These are phyloP conservation scores for Chrysanthemum seticuspe DNA, from an alignment of 129 eudicot genomes.

Conservation along the genomic window DNA sequence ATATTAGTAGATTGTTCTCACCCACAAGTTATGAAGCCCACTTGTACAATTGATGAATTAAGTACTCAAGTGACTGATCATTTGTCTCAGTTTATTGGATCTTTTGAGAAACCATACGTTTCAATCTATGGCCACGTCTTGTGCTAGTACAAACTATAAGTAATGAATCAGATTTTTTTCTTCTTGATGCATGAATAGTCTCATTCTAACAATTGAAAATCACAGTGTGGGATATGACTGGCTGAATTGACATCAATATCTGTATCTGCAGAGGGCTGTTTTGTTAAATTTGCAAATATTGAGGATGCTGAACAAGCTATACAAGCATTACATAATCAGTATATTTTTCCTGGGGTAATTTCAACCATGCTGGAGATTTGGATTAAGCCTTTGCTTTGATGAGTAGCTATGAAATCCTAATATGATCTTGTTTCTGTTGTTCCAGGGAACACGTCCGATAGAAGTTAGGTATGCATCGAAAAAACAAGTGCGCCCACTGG, in stretches of 20 bases:
- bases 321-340: constrained; percentile 49
- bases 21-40: constrained; percentile 7
- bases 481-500: constrained; percentile 67
- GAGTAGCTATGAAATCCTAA: constrained; percentile 6
- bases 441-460: constrained; percentile 59
- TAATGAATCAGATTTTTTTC: background rate
- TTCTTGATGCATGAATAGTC: constrained; percentile 18
- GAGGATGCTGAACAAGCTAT: constrained; percentile 89
- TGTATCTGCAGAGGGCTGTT: constrained; percentile 64
- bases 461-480: constrained; percentile 77
- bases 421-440: constrained; percentile 15
- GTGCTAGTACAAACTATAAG: background rate
- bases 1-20: background rate
- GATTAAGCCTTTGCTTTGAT: background rate
- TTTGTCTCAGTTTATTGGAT: constrained; percentile 9
- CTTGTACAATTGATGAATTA: background rate
- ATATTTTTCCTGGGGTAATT: constrained; percentile 78
- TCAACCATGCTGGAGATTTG: background rate
- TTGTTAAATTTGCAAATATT: constrained; percentile 67
- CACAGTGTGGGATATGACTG: background rate
- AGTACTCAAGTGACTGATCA: background rate
- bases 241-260: constrained; percentile 7
- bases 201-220: background rate
- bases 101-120: constrained; percentile 2
- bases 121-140: constrained; percentile 14